These are phyloP conservation scores for Macaranga tanarius DNA, from an alignment of 441 rosid species.

Conservation along the genomic window DNA sequence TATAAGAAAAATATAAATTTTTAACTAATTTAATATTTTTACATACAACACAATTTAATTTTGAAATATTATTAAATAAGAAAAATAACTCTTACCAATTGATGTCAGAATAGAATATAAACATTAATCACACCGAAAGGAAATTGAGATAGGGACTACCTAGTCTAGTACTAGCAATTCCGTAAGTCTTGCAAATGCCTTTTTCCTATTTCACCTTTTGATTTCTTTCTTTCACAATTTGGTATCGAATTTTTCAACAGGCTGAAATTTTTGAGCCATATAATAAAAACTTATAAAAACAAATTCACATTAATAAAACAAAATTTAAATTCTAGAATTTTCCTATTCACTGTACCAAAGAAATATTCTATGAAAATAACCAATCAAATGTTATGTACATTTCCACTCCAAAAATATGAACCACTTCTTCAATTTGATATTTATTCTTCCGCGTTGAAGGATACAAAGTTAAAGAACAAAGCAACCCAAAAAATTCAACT, in stretches of 20 bases:
- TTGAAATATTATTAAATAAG: too few relatives aligned
- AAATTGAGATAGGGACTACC: neutral
- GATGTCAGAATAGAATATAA: neutral
- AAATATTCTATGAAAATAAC: neutral
- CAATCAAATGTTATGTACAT: neutral
- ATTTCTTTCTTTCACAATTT: neutral
- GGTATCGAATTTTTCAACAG: too few relatives aligned
- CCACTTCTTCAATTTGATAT: slow-evolving; percentile 1
- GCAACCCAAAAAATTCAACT: neutral
- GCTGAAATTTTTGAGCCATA: too few relatives aligned
- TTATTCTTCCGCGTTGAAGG: slow-evolving; percentile 19
- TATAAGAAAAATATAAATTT: too few relatives aligned
- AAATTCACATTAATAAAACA: too few relatives aligned
- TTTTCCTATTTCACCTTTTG: neutral
- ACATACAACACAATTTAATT: too few relatives aligned
- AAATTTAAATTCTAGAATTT: too few relatives aligned
- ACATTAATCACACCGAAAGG: slow-evolving; percentile 4
- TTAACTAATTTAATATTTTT: too few relatives aligned
- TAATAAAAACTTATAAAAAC: too few relatives aligned
- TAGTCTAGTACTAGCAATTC: too few relatives aligned
- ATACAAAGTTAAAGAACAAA: neutral
- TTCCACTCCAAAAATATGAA: neutral
- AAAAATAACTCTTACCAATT: too few relatives aligned
- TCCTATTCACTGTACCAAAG: too few relatives aligned
- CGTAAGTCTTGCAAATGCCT: neutral